Evolutionary conservation across 208 protist species (phyloP), one percentile per base, ranked within the genome.

Genomic region (Acanthamoeba royreba): DNA sequence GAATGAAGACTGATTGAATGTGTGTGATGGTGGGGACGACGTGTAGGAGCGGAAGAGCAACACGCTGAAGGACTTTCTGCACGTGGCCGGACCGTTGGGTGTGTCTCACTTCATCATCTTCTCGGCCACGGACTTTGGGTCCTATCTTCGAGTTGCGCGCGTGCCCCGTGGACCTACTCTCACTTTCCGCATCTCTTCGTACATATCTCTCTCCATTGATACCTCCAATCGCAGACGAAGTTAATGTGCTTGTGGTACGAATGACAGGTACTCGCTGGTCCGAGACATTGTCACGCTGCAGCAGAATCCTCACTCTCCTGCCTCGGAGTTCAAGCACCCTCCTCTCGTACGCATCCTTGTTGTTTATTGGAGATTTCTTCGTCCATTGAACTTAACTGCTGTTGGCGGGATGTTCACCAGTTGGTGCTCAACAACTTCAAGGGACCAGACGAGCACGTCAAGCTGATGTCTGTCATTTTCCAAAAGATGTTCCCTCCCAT

Each of bases 401-500:
- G 9, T 53, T 13, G n/a, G 19, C 31, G 9, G 74, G n/a, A 74
- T 38, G 9, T 74, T 40, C 28, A 40, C 1, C 87, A 96, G 95
- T 86, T 97, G 31, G 92, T 97, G 15, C 77, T 97, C 11, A 97
- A 95, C 93, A 97, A 97, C 66, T 47, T 52, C 58, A 92, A 92
- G 61, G 81, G 49, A 4, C 25, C 43, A 7, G 40, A 45, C 19
- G 88, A 94, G 38, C 81, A 97, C 22, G 15, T 94, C 5, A 93
- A 96, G 74, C 94, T 98, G n/a, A 92, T 96, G 58, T 72, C 93
- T 0, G 94, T 92, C n/a, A 94, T 97, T 53, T 95, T 98, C 43
- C 97, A 97, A 53, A 96, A 96, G 81, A 93, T 98, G 93, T 98
- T 98, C 93, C 96, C 97, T 28, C 25, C 96, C 42, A 95, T 98